These are phyloP conservation scores for Cairneyella variabilis DNA, from an alignment of 495 filamentous ascomycete species.

Conservation along the genomic window DNA sequence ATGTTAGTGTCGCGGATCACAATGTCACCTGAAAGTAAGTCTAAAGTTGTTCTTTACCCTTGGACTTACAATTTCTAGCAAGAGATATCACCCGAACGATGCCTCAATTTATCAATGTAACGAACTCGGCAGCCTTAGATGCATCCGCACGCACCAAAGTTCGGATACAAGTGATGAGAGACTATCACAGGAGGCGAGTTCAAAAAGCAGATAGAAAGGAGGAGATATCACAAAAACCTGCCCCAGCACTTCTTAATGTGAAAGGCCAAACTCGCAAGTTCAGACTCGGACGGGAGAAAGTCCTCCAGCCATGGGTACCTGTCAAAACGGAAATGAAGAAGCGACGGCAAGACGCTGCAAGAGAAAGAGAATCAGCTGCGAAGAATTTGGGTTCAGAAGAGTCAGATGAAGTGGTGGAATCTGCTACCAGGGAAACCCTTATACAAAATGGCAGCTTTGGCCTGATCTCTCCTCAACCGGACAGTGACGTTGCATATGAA, in stretches of 20 bases:
- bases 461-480: background rate
- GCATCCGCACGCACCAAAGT: constrained; percentile 9
- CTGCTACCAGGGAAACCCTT: background rate
- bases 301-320: constrained; percentile 5
- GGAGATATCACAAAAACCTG: background rate
- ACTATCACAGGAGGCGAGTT: constrained; percentile 6
- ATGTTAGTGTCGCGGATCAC: too few species aligned
- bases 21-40: too few species aligned
- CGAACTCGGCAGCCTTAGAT: background rate
- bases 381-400: background rate
- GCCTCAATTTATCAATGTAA: constrained; percentile 10
- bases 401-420: background rate
- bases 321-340: too few species aligned
- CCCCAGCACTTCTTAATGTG: background rate
- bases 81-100: too few species aligned
- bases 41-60: too few species aligned
- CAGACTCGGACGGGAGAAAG: constrained; percentile 7
- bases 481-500: background rate
- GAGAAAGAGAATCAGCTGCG: background rate
- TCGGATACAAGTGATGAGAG: constrained; percentile 6
- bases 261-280: constrained; percentile 10
- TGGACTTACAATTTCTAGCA: too few species aligned
- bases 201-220: constrained; percentile 2
- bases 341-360: background rate
- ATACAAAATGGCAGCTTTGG: background rate